Evolutionary conservation across 371 early-diverging fungal genomes (phyloP), one percentile per base, ranked within the genome.

Genomic region (Circinella minor): DNA sequence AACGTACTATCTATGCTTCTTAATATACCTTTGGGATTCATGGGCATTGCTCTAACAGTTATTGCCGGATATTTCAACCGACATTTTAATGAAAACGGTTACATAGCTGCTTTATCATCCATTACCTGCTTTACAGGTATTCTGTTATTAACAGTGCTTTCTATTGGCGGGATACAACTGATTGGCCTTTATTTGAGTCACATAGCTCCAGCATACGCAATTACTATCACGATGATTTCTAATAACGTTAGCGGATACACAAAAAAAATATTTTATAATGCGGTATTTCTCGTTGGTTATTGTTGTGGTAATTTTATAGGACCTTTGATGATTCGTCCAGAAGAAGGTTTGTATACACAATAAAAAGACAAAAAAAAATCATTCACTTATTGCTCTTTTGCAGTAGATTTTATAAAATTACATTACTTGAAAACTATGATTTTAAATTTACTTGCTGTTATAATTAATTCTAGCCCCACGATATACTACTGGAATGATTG

Each of bases 141-240:
- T 15, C 63, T 79, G 0, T 55, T 79, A 18, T 61, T 79, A 27
- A 13, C 65, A 4, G 72, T 72, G 6, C 66, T 79, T 36, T 74
- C 79, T 4, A 59, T 51, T 27, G 57, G 63, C 3, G 66, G 48
- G 4, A 57, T 34, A 5, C 73, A 73, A 48, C 67, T 78, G 1
- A 36, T 71, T 46, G 78, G 78, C 0, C 61, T 73, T 3, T 73
- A 73, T 54, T 38, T 78, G 2, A 46, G 68, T 10, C 67, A 65
- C 49, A 34, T 66, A 18, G 49, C 10, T 15, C 68, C 63, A 38
- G 47, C 61, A 4, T 51, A 71, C 9, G 55, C 68, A 11, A 71
- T 74, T 14, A 67, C 71, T 3, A 64, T 77, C 9, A 67, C 75
- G 3, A 46, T 60, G 34, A 66, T 67, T 2, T 27, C 63, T 2